Evolutionary conservation across 139 green algal species (phyloP).

Genomic region (Micractinium sp.): DNA sequence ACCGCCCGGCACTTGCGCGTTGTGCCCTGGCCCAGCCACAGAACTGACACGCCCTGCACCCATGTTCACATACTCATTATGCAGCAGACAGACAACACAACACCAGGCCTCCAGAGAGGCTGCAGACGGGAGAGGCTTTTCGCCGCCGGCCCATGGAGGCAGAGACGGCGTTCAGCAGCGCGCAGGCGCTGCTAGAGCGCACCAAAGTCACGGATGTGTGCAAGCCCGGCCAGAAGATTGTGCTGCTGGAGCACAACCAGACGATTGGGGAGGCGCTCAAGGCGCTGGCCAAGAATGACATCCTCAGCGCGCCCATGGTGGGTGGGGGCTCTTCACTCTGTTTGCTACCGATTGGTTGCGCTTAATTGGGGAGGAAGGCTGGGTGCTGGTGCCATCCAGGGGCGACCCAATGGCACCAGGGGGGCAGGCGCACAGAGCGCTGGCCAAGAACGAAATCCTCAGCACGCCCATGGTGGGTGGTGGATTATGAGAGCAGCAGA

Average conservation of each 20-base stretch:
- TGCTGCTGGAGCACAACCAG: slow-evolving; percentile 64
- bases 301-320: slow-evolving; percentile 72
- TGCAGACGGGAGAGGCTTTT: too few relatives aligned
- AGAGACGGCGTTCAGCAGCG: not conserved
- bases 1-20: too few relatives aligned
- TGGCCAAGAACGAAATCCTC: not conserved
- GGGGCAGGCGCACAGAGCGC: too few relatives aligned
- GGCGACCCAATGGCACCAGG: too few relatives aligned
- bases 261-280: slow-evolving; percentile 59
- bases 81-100: too few relatives aligned
- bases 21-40: too few relatives aligned
- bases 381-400: not conserved
- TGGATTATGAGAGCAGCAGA: too few relatives aligned
- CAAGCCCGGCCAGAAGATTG: slow-evolving; percentile 46
- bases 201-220: slow-evolving; percentile 20
- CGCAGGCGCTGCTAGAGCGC: slow-evolving; percentile 25
- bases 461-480: not conserved
- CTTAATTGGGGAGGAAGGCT: slow-evolving; percentile 12
- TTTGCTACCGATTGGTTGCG: slow-evolving; percentile 1
- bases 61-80: too few relatives aligned
- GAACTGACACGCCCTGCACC: too few relatives aligned
- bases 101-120: too few relatives aligned
- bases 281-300: slow-evolving; percentile 61
- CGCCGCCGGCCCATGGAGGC: not conserved
- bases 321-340: not conserved